A percentile compares a stretch with the other conserved stretches of the same genome.
Conservation (phyloP, 768 basidiomycete species). For the Chlorophyllum brunneum region DNA sequence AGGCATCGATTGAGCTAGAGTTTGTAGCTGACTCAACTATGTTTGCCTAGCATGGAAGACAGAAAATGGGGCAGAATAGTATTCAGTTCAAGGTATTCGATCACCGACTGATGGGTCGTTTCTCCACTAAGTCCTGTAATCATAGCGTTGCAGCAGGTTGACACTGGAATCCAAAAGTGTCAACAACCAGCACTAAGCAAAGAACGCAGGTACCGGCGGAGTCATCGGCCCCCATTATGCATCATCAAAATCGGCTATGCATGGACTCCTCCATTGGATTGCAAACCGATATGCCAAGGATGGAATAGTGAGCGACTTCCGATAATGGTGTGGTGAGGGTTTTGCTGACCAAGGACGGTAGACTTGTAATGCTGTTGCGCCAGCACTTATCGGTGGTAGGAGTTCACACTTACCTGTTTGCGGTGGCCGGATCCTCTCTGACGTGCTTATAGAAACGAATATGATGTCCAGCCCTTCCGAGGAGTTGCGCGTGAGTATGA, state of each 20-base stretch:
- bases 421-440: background rate
- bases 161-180: background rate
- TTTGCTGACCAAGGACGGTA: constrained; percentile 14
- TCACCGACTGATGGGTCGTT: background rate
- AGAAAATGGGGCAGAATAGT: constrained; percentile 48
- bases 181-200: background rate
- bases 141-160: constrained; percentile 43
- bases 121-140: background rate
- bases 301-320: constrained; percentile 36
- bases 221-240: constrained; percentile 56
- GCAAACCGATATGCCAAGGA: constrained; percentile 45
- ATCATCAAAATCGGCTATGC: constrained; percentile 51
- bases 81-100: constrained; percentile 43
- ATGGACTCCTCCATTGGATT: constrained; percentile 55
- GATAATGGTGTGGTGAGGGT: background rate
- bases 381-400: constrained; percentile 44
- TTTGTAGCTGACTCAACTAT: constrained; percentile 45
- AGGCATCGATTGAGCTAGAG: background rate
- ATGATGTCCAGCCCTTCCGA: constrained; percentile 42
- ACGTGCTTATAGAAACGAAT: constrained; percentile 30
- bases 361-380: constrained; percentile 52
- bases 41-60: constrained; percentile 45
- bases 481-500: constrained; percentile 14
- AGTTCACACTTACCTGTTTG: background rate
- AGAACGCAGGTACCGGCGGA: constrained; percentile 38